Conservation (phyloP, 139 green algal genomes). For the Pleodorina starrii region DNA sequence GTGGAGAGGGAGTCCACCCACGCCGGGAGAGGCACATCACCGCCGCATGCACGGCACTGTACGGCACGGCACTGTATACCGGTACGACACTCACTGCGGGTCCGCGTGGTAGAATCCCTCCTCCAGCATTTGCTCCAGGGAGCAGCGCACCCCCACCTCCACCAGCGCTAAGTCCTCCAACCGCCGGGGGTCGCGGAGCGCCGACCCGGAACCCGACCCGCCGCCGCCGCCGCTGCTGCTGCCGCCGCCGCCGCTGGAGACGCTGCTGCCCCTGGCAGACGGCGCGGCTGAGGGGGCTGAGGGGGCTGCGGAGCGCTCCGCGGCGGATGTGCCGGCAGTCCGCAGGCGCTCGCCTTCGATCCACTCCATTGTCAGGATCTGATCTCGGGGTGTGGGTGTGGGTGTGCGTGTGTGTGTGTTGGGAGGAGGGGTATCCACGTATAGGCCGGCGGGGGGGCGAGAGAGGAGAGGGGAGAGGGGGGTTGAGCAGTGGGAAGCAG, state of each 20-base stretch:
- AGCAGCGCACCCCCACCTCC: slow-evolving; percentile 81
- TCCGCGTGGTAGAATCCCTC: slow-evolving; percentile 81
- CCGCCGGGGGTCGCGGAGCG: slow-evolving; percentile 1
- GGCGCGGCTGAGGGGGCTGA: too few species aligned
- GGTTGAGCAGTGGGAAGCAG: too few species aligned
- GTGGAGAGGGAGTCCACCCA: too few species aligned
- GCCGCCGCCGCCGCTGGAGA: neutral
- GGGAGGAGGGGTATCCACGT: too few species aligned
- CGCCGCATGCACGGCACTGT: too few species aligned
- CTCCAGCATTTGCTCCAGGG: slow-evolving; percentile 87
- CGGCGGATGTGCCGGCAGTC: slow-evolving; percentile 49
- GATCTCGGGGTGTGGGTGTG: too few species aligned
- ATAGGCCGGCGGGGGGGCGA: too few species aligned
- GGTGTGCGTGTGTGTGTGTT: too few species aligned
- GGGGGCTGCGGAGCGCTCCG: neutral
- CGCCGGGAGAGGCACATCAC: too few species aligned
- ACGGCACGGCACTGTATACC: too few species aligned
- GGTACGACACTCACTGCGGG: slow-evolving; percentile 79
- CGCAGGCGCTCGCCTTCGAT: slow-evolving; percentile 87
- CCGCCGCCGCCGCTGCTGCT: neutral
- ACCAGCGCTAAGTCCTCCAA: slow-evolving; percentile 89
- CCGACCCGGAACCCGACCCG: neutral
- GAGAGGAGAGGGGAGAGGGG: too few species aligned
- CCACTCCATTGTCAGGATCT: slow-evolving; percentile 95
- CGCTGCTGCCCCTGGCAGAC: too few species aligned